Evolutionary conservation across 2,329 filamentous ascomycete species (phyloP).

Genomic region (Penicillium capsulatum): DNA sequence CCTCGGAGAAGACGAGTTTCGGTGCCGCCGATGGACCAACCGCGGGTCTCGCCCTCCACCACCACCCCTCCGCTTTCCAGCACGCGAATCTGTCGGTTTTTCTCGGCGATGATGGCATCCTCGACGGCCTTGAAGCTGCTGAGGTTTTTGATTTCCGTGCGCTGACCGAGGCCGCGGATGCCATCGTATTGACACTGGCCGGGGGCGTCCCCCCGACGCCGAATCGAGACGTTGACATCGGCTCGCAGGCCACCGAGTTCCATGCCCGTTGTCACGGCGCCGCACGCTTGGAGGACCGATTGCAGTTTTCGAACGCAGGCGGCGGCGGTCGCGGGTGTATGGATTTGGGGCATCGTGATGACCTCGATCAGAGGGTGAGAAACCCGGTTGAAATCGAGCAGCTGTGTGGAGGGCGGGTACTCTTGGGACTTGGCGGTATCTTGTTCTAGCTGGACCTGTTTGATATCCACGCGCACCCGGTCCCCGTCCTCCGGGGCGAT

Average conservation of each 20-base stretch:
- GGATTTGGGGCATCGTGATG: slow-evolving; percentile 85
- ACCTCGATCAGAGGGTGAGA: slow-evolving; percentile 91
- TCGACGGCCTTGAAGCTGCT: slow-evolving; percentile 93
- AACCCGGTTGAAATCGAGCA: slow-evolving; percentile 91
- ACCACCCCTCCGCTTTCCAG: slow-evolving; percentile 71
- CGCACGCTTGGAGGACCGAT: slow-evolving; percentile 69
- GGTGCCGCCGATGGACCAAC: slow-evolving; percentile 81
- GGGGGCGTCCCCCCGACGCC: slow-evolving; percentile 51
- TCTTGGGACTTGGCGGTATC: slow-evolving; percentile 93
- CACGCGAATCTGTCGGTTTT: slow-evolving; percentile 78
- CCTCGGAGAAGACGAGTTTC: slow-evolving; percentile 78
- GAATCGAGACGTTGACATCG: slow-evolving; percentile 92
- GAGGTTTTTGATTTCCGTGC: slow-evolving; percentile 96
- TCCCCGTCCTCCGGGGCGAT: slow-evolving; percentile 70
- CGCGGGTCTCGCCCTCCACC: slow-evolving; percentile 81
- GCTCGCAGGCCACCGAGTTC: slow-evolving; percentile 85
- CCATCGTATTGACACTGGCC: slow-evolving; percentile 52
- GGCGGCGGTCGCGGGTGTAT: slow-evolving; percentile 79
- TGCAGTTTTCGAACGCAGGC: slow-evolving; percentile 88
- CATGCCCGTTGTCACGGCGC: slow-evolving; percentile 88
- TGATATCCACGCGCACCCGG: slow-evolving; percentile 71
- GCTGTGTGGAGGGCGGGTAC: slow-evolving; percentile 66
- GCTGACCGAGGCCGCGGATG: slow-evolving; percentile 66
- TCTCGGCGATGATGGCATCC: slow-evolving; percentile 87
- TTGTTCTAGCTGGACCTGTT: slow-evolving; percentile 95